Evolutionary conservation across 345 rosid genomes (phyloP).

Genomic region (Pistacia atlantica): DNA sequence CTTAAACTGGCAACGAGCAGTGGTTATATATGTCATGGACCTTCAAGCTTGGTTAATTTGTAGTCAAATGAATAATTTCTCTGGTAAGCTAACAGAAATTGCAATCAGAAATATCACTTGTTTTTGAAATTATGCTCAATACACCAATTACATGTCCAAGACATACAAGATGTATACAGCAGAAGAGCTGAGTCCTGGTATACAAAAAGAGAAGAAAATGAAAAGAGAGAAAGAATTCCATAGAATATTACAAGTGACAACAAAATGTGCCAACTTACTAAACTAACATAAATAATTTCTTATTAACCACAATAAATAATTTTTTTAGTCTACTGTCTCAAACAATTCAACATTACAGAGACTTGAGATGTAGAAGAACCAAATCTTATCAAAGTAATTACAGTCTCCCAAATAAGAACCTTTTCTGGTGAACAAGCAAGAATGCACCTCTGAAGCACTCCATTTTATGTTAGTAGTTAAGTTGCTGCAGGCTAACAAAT

Average conservation of each 20-base stretch:
- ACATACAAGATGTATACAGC: background rate
- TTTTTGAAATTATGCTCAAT: background rate
- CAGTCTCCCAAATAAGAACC: background rate
- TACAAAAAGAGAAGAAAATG: background rate
- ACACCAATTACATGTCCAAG: background rate
- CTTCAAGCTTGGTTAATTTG: background rate
- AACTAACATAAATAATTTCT: background rate
- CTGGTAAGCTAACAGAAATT: background rate
- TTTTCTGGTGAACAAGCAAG: constrained; percentile 1
- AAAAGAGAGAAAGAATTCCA: background rate
- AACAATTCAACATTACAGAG: background rate
- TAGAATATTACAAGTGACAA: constrained; percentile 1
- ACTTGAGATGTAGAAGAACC: background rate
- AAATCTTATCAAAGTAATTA: background rate
- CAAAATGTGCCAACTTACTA: background rate
- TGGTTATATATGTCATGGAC: no score
- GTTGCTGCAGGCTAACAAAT: background rate
- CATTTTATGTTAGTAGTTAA: background rate
- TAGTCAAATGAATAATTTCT: background rate
- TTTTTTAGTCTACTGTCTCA: constrained; percentile 1
- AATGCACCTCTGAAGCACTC: background rate
- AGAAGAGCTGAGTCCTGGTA: background rate
- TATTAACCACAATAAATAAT: background rate
- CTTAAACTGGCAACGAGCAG: no score
- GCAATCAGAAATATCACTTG: background rate